These are phyloP conservation scores for Orobanche coerulescens DNA, from an alignment of 257 asterid species.

Conservation along the genomic window DNA sequence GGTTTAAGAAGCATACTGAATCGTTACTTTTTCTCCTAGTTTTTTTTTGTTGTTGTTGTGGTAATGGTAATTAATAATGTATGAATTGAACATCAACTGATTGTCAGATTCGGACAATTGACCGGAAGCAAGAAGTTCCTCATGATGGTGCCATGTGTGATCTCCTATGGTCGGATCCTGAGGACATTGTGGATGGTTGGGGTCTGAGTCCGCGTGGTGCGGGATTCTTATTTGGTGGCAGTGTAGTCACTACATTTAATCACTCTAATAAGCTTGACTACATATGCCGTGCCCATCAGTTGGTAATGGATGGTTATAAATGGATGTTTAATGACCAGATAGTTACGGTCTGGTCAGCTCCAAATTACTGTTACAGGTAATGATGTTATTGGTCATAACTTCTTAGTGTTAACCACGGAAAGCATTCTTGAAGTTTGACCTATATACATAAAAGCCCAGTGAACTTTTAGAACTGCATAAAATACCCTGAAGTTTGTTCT, in stretches of 20 bases:
- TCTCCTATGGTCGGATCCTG: slow-evolving; percentile 98
- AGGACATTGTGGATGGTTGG: slow-evolving; percentile 95
- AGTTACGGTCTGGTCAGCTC: slow-evolving; percentile 99
- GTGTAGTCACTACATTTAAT: slow-evolving; percentile 75
- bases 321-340: slow-evolving; percentile 95
- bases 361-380: slow-evolving; percentile 94
- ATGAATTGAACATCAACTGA: slow-evolving; percentile 17
- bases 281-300: slow-evolving; percentile 96
- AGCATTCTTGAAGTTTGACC: too few relatives aligned
- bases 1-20: slow-evolving; percentile 35
- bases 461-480: too few relatives aligned
- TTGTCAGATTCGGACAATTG: slow-evolving; percentile 77
- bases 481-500: too few relatives aligned
- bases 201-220: slow-evolving; percentile 99
- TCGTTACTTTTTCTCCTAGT: slow-evolving; percentile 2
- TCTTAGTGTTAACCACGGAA: too few relatives aligned
- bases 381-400: background rate
- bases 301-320: slow-evolving; percentile 97
- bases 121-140: slow-evolving; percentile 97
- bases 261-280: slow-evolving; percentile 78
- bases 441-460: too few relatives aligned
- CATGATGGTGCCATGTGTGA: slow-evolving; percentile 99
- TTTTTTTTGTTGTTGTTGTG: background rate
- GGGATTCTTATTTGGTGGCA: slow-evolving; percentile 89
- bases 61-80: too few relatives aligned